These are phyloP conservation scores for Exophiala xenobiotica DNA, from an alignment of 2,329 filamentous ascomycete genomes.

Conservation along the genomic window DNA sequence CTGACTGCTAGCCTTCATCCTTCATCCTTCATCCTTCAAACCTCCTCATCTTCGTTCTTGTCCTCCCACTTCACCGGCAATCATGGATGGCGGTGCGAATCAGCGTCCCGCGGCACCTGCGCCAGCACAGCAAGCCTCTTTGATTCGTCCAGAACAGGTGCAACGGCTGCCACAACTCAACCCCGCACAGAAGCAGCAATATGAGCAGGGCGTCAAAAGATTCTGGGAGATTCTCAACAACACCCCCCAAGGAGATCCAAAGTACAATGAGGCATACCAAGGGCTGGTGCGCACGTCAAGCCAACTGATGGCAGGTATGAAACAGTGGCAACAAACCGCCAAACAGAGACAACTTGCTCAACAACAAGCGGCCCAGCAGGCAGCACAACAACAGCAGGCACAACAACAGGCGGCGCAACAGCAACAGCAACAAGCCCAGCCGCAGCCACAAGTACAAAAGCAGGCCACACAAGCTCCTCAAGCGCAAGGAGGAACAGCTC, in stretches of 20 bases:
- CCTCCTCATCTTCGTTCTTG: neutral
- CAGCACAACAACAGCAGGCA: conserved; percentile 15
- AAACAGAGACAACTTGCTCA: conserved; percentile 28
- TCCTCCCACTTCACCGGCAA: neutral
- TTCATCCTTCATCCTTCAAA: neutral
- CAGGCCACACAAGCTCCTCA: conserved; percentile 13
- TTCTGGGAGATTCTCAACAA: conserved; percentile 55
- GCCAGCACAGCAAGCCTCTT: conserved; percentile 43
- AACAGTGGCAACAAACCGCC: conserved; percentile 45
- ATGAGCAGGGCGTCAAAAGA: conserved; percentile 53
- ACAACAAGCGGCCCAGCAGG: conserved; percentile 19
- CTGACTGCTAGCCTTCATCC: neutral
- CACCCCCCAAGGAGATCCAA: conserved; percentile 48
- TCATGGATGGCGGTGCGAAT: conserved; percentile 14
- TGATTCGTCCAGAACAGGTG: conserved; percentile 55
- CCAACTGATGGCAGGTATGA: conserved; percentile 53
- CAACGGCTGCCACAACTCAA: conserved; percentile 53
- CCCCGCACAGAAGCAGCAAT: conserved; percentile 56
- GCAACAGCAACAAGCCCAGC: conserved; percentile 31
- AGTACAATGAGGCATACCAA: conserved; percentile 51
- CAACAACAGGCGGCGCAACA: conserved; percentile 14
- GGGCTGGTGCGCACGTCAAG: conserved; percentile 53
- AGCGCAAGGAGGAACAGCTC: conserved; percentile 22
- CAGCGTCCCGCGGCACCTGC: conserved; percentile 19
- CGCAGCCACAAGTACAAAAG: conserved; percentile 8